Conservation (phyloP, 768 basidiomycete genomes). For the Tremella fuciformis region DNA sequence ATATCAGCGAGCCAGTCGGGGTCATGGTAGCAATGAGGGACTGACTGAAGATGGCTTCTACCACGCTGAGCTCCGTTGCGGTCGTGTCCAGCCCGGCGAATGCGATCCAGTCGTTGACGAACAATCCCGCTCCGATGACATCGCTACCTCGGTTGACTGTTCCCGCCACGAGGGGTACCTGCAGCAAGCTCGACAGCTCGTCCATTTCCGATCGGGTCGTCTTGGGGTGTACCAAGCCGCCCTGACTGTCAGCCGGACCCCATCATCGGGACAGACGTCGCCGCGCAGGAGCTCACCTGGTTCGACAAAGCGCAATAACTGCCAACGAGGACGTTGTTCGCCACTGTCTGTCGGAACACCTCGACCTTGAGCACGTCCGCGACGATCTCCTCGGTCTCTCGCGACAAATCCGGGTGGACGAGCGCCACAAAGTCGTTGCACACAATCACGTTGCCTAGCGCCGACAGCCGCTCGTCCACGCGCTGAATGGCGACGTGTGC, state of each 20-base stretch:
- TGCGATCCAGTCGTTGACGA: conserved; percentile 99
- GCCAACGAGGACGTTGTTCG: conserved; percentile 94
- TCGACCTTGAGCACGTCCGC: conserved; percentile 98
- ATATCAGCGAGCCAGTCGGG: background rate
- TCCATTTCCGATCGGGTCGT: conserved; percentile 97
- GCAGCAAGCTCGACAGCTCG: conserved; percentile 87
- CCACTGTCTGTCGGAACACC: conserved; percentile 95
- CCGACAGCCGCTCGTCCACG: conserved; percentile 93
- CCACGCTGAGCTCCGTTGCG: conserved; percentile 97
- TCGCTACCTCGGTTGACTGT: conserved; percentile 98
- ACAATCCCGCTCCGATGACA: conserved; percentile 92
- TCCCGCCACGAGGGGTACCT: conserved; percentile 92
- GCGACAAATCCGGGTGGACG: conserved; percentile 95
- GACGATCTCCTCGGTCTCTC: conserved; percentile 99
- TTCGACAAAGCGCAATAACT: conserved; percentile 93
- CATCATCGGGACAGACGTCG: too few species aligned
- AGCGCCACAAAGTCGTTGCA: conserved; percentile 98
- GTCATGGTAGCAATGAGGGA: conserved; percentile 32
- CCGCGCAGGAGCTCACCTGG: conserved; percentile 55
- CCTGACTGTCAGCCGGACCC: conserved; percentile 53
- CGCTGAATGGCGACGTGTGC: conserved; percentile 91
- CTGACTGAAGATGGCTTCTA: conserved; percentile 95
- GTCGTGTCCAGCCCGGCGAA: conserved; percentile 99
- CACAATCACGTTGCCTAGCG: conserved; percentile 96
- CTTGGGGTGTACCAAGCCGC: conserved; percentile 95